A percentile compares a stretch with the other conserved stretches of the same genome.
These are phyloP conservation scores for Yamadazyma ubonensis DNA, from an alignment of 805 yeast genomes.

Conservation along the genomic window DNA sequence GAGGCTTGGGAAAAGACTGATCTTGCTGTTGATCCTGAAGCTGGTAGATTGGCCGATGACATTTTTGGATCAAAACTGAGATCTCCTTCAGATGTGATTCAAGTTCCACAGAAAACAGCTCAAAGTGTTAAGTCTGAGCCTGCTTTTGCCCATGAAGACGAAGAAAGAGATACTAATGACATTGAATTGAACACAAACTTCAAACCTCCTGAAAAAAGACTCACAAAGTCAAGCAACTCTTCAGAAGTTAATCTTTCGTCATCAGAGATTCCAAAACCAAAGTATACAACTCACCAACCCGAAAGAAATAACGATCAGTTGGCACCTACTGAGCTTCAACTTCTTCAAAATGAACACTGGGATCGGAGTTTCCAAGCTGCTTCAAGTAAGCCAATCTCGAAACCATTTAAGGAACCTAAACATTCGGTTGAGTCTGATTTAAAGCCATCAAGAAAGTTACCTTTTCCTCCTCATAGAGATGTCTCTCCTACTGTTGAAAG, in stretches of 20 bases:
- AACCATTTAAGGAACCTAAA: not conserved
- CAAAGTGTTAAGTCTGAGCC: slow-evolving; percentile 23
- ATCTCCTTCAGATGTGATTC: slow-evolving; percentile 13
- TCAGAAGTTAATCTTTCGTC: slow-evolving; percentile 9
- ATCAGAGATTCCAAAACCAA: no score
- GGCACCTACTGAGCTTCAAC: slow-evolving; percentile 8
- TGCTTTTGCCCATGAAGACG: not conserved
- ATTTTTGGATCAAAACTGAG: slow-evolving; percentile 31
- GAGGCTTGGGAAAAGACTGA: slow-evolving; percentile 40
- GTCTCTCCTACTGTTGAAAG: not conserved
- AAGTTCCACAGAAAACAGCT: slow-evolving; percentile 16
- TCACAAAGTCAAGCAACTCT: slow-evolving; percentile 15
- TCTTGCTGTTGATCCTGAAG: slow-evolving; percentile 25
- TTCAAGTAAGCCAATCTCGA: not conserved
- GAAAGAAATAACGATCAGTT: slow-evolving; percentile 4
- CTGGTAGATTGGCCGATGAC: slow-evolving; percentile 40
- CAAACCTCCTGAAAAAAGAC: slow-evolving; percentile 4
- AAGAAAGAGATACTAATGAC: not conserved
- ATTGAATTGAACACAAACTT: not conserved
- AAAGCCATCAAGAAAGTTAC: not conserved
- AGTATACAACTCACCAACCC: not conserved
- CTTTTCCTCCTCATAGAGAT: not conserved
- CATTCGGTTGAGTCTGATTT: not conserved
- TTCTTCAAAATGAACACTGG: slow-evolving; percentile 5
- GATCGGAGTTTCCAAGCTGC: not conserved